Evolutionary conservation across 768 basidiomycete species (phyloP), one percentile per base, ranked within the genome.

Genomic region (Cubamyces sp.): DNA sequence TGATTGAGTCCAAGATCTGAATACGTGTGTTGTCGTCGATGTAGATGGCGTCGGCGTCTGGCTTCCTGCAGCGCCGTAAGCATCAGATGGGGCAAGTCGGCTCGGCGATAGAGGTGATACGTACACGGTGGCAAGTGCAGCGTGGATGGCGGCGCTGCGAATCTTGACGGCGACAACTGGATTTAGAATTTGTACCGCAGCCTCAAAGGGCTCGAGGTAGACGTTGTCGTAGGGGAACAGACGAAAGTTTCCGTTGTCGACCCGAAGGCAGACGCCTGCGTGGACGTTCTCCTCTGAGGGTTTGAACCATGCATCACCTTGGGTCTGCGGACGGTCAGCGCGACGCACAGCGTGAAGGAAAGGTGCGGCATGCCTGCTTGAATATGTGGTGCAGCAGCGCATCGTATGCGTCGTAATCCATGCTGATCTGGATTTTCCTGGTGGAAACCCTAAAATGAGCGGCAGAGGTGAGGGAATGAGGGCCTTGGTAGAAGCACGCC

Each of bases 141-240:
- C 90, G 74, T 94, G 88, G n/a, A 92, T 87, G 11, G 89, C 88
- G 23, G 90, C 90, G 68, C 84, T 89, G 51, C 91, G 82, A 30
- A 91, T 77, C 73, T 94, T 93, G 70, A 93, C 87, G 0, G 90
- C 90, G 50, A 94, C 90, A n/a, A 92, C 86, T 6, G 94, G 92
- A 66, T 95, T 95, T 58, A 96, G 77, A 25, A 73, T 69, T 25
- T 84, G 80, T 39, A 94, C 82, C 1, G 92, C 92, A 5, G 86
- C 87, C 75, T 94, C 92, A 67, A 95, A 95, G 14, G 91, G 90
- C 6, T 82, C 86, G 40, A 95, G 81, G 70, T 81, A 87, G 18
- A 79, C 79, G 71, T 92, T 92, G 71, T 94, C 90, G 67, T 93
- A 92, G 5, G 93, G 93, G 70, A 93, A 95, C 41, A 90, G 85